Evolutionary conservation across 2,329 filamentous ascomycete genomes (phyloP).

Genomic region (Aureobasidium namibiae): DNA sequence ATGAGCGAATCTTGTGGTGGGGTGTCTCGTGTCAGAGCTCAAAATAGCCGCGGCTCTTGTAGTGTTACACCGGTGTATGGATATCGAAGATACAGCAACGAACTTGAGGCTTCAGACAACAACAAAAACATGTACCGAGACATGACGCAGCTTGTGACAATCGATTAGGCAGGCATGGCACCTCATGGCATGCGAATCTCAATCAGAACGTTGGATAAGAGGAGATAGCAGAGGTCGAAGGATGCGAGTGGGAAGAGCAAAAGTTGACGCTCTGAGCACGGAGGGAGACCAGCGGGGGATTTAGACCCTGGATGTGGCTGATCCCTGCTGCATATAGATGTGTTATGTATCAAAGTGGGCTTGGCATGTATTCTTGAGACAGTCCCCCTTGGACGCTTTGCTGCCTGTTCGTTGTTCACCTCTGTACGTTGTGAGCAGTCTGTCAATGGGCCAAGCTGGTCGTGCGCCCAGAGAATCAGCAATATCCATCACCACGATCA

Average conservation of each 20-base stretch:
- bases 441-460: neutral
- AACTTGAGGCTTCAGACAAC: neutral
- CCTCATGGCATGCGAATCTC: neutral
- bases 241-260: neutral
- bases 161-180: neutral
- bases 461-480: neutral
- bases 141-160: conserved; percentile 1
- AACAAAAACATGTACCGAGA: neutral
- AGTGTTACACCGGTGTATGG: neutral
- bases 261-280: neutral
- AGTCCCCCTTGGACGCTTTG: neutral
- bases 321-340: neutral
- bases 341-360: conserved; percentile 2
- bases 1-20: neutral
- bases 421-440: neutral
- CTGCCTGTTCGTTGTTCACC: neutral
- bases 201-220: neutral
- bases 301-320: neutral
- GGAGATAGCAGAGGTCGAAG: neutral
- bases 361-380: conserved; percentile 1
- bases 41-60: neutral
- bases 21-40: conserved; percentile 1
- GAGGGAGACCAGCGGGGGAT: neutral
- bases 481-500: neutral
- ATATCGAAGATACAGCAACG: neutral